Evolutionary conservation across 495 filamentous ascomycete species (phyloP), one percentile per base, ranked within the genome.

Genomic region (Tetracladium marchalianum): DNA sequence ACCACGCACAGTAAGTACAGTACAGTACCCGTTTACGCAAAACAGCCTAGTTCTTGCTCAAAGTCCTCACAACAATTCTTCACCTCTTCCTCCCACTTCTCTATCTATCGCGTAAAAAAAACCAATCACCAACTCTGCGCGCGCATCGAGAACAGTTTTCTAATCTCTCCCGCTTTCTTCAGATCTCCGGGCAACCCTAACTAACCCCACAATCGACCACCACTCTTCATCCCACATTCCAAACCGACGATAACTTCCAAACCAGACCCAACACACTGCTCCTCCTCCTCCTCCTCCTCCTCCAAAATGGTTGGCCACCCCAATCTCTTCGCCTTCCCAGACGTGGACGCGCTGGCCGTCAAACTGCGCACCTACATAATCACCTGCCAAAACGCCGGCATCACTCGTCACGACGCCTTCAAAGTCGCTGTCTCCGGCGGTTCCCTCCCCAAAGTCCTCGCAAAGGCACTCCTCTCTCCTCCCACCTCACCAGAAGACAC

Each of bases 391-490:
- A 84, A 81, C 54, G 75, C 80, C 31, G 86, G 86, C 27, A 58
- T 97, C 13, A 67, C 69, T 38, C 86, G 88, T 41, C 92, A 98
- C 65, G 67, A 70, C 43, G 76, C 72, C 57, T 95, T 98, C 75
- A 90, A 90, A 60, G 71, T 98, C 48, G 92, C 80, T 37, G 84
- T 98, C 36, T 97, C 92, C 1, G 92, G 93, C 54, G 93, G 92
- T 39, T 97, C 93, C 11, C 80, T 98, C 6, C 92, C 92, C 17
- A 77, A 81, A 46, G 85, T 82, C 19, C 85, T 98, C 17, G 87
- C 88, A 15, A 58, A 69, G 37, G 85, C 88, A 2, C 80, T 98
- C 9, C 77, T 97, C 4, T 62, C 80, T 0, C 65, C 71, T 0
- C 65, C 77, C 13, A 67, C 74, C 47, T 77, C 73, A 32, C 62